Evolutionary conservation across 2,329 filamentous ascomycete genomes (phyloP), one percentile per base, ranked within the genome.

Genomic region (Fusarium liriodendri): DNA sequence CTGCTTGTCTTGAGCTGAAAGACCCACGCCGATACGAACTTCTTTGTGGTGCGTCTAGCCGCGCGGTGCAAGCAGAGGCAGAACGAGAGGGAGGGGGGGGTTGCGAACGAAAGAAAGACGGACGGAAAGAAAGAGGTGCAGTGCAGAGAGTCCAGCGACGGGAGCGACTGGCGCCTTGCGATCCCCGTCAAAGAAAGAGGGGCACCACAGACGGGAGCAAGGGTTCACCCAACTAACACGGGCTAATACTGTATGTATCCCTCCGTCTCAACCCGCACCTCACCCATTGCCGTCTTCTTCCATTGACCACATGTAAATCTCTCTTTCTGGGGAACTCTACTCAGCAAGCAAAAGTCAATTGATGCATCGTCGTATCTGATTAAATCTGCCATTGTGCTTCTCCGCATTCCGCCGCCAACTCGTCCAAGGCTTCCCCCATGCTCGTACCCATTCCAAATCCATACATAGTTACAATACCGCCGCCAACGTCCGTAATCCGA

Each of bases 381-480:
- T 55, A 71, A 64, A 45, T 52, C 45, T 72, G 59, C 45, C 68
- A 67, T 60, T 25, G 54, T 57, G 40, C 61, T 75, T 63, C 63
- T 68, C 55, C 62, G 45, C n/a, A 37, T 62, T 57, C 66, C 62
- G 32, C 67, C 38, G 47, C 67, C 63, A 69, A 67, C 52, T 63
- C 42, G 67, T 63, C 72, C 66, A 70, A 75, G 67, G 35, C 67
- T 67, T 64, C 69, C 72, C 72, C 71, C 68, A 18, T 37, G 7
- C 35, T 6, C 13, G 6, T 35, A 16, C 33, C 35, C 35, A 72
- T 76, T 71, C 76, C 68, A 65, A 75, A 76, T 66, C 67, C 73
- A 73, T 69, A 67, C 73, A 73, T 67, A 68, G 54, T 73, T 76
- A 76, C 75, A 73, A 74, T 62, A 69, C 67, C 63, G 64, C 42